Evolutionary conservation across 106 monocot species (phyloP), one percentile per base, ranked within the genome.

Genomic region (Dendrobium catenatum): DNA sequence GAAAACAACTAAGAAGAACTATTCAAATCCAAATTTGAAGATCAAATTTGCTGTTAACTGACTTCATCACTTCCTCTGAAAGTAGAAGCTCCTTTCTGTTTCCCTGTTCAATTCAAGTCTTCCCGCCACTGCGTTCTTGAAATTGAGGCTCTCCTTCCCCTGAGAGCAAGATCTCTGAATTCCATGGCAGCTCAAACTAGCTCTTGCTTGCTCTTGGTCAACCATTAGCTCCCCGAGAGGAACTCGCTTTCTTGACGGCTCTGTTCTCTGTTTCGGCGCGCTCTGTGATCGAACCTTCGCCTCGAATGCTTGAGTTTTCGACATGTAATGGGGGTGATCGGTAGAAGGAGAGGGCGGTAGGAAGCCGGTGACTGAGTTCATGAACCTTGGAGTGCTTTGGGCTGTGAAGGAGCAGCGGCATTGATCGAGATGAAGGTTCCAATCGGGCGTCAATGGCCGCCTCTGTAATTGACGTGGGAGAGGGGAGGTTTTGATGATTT

Each of bases 281-380:
- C 91, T 91, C 66, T 85, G 91, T 10, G 91, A 87, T 42, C 91
- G 68, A 18, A 85, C 79, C 68, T 89, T 91, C 26, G 88, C 88
- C 16, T 80, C 83, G 77, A 82, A 88, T 6, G 86, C 85, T 51
- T 82, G 79, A 4, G 91, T 91, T 76, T 83, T 87, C 26, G 86
- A 84, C 91, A 89, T 91, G 85, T 89, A 91, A 42, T 78, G 87
- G 3, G 83, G 91, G 13, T 26, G 42, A 56, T 44, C 15, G 6
- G 44, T 3, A 24, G 64, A 37, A 37, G 37, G 37, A 37, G 37
- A 37, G 37, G 37, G 37, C 3, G 37, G 37, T 77, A 9, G 77
- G 19, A 20, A 77, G 42, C 15, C 77, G 77, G 5, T 68, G 46
- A 31, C 18, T 61, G 37, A 37, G 37, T 37, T 37, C 37, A 37